phyloP scores from a whole-genome alignment of 2,329 filamentous ascomycete species.

The Fusarium luffae region DNA sequence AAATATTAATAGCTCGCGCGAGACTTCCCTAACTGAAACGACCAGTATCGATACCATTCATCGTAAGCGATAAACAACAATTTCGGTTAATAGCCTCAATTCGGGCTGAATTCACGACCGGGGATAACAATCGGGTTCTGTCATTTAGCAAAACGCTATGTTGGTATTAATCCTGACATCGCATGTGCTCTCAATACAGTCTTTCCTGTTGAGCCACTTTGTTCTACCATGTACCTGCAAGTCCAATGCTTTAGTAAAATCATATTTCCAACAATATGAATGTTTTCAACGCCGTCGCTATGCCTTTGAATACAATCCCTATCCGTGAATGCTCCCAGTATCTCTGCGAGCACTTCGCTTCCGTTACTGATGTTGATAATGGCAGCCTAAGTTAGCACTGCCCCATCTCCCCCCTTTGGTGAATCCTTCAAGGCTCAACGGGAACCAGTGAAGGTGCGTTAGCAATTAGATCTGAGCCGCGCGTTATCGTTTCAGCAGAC shows the following conservation, averaged over 20 bases:
- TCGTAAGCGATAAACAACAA: conserved; percentile 19
- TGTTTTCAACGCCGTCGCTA: conserved; percentile 41
- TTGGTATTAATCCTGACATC: conserved; percentile 7
- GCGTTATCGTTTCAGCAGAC: conserved; percentile 24
- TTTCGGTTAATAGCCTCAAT: conserved; percentile 5
- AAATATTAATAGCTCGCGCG: conserved; percentile 17
- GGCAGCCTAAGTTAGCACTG: not conserved
- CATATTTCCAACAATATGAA: conserved; percentile 11
- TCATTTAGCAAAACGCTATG: not conserved
- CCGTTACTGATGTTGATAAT: not conserved
- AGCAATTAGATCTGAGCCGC: conserved; percentile 6
- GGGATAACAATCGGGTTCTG: not conserved
- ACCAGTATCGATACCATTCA: not conserved
- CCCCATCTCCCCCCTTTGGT: not conserved
- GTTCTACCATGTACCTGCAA: not conserved
- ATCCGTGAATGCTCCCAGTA: not conserved
- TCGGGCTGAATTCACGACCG: not conserved
- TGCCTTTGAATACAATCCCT: conserved; percentile 28
- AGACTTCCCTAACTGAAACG: conserved; percentile 12
- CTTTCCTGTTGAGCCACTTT: not conserved
- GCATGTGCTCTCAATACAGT: not conserved
- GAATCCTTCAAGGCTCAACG: not conserved
- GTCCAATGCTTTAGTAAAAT: not conserved
- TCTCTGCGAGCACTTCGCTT: not conserved
- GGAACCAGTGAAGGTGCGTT: conserved; percentile 6